Percentiles rank a stretch among this genome's conserved stretches.
These are phyloP conservation scores for Entomortierella chlamydospora DNA, from an alignment of 192 early-diverging fungal species.

Conservation along the genomic window DNA sequence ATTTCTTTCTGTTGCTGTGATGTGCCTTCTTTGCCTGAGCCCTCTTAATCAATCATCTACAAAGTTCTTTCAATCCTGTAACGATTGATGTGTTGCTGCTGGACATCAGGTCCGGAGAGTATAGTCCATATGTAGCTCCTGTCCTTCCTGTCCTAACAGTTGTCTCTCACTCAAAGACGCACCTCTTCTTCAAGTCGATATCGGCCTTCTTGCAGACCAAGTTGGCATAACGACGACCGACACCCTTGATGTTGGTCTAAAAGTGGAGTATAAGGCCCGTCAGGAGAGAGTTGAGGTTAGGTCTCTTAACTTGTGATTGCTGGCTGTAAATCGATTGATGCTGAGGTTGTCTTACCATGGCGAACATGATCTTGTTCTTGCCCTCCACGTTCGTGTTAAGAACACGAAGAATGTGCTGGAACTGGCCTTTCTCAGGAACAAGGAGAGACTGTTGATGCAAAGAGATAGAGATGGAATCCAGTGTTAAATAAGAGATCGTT, in stretches of 20 bases:
- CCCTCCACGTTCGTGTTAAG: slow-evolving; percentile 99
- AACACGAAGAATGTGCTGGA: slow-evolving; percentile 98
- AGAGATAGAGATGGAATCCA: slow-evolving; percentile 22
- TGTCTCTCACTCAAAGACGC: slow-evolving; percentile 6
- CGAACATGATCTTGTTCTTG: slow-evolving; percentile 94
- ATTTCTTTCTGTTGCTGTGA: too few relatives aligned
- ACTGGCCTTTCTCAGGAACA: slow-evolving; percentile 90
- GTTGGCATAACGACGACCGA: slow-evolving; percentile 99
- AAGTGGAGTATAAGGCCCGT: not conserved
- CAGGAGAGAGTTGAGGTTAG: not conserved
- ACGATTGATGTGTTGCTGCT: not conserved
- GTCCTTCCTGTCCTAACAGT: too few relatives aligned
- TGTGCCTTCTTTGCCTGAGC: too few relatives aligned
- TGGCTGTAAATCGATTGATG: not conserved
- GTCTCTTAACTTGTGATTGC: not conserved
- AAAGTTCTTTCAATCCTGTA: not conserved
- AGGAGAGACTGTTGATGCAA: slow-evolving; percentile 78
- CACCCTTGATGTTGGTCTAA: slow-evolving; percentile 94
- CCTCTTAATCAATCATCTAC: too few relatives aligned
- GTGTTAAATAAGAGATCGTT: slow-evolving; percentile 27
- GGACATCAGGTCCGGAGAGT: too few relatives aligned
- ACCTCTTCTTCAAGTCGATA: slow-evolving; percentile 96
- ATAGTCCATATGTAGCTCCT: too few relatives aligned
- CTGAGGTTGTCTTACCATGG: slow-evolving; percentile 63
- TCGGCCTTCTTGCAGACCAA: slow-evolving; percentile 99